Evolutionary conservation across 768 basidiomycete genomes (phyloP).

Genomic region (Suillus variegatus): DNA sequence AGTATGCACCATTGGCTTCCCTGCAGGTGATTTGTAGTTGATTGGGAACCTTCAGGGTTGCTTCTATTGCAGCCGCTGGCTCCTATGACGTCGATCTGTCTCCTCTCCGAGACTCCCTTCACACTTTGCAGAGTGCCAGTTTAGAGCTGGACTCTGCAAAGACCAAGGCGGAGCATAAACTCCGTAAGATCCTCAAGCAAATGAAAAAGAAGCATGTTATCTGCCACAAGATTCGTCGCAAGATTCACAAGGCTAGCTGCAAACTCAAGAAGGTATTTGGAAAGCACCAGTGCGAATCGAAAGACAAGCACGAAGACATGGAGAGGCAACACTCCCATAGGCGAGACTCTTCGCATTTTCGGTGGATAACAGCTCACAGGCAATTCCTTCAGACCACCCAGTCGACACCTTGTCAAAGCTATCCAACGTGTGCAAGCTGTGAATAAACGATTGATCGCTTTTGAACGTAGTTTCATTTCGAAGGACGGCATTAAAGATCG

Average conservation of each 20-base stretch:
- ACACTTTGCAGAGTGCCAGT: conserved; percentile 49
- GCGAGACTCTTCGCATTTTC: neutral
- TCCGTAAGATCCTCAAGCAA: conserved; percentile 46
- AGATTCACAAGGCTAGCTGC: conserved; percentile 34
- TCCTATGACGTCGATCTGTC: conserved; percentile 40
- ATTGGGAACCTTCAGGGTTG: conserved; percentile 27
- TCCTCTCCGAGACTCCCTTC: conserved; percentile 45
- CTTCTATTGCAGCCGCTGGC: conserved; percentile 20
- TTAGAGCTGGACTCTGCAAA: conserved; percentile 61
- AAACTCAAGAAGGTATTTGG: conserved; percentile 37
- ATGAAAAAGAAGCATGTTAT: conserved; percentile 28
- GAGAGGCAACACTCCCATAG: neutral
- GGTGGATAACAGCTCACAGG: neutral
- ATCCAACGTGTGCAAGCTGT: conserved; percentile 55
- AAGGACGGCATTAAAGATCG: conserved; percentile 71
- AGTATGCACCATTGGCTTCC: conserved; percentile 36
- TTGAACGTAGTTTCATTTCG: conserved; percentile 81
- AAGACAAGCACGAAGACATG: conserved; percentile 10
- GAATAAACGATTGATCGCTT: conserved; percentile 64
- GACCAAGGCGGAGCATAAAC: conserved; percentile 47
- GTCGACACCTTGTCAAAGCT: conserved; percentile 52
- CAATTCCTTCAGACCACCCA: conserved; percentile 30
- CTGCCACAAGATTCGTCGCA: conserved; percentile 22
- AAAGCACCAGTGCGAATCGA: conserved; percentile 23
- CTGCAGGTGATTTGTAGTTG: neutral